Percentiles rank a stretch among this genome's conserved stretches.
Evolutionary conservation across 352 stramenopile genomes (phyloP).

Genomic region (Phytophthora sp.): DNA sequence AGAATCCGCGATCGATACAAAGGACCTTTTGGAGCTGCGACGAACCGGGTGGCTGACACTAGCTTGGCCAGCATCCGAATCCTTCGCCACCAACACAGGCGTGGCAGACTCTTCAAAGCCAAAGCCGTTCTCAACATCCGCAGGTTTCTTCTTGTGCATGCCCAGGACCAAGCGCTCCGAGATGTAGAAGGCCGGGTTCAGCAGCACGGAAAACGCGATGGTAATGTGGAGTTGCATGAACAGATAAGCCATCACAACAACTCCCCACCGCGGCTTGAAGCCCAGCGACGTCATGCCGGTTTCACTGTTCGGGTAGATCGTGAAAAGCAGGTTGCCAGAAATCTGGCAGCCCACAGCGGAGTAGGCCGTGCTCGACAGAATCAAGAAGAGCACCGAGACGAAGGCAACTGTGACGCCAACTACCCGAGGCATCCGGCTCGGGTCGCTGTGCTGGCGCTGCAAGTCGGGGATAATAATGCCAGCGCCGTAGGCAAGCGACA

Average conservation of each 20-base stretch:
- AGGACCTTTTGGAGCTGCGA: slow-evolving; percentile 48
- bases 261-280: slow-evolving; percentile 42
- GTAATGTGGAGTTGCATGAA: slow-evolving; percentile 63
- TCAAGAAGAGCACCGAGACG: slow-evolving; percentile 58
- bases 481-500: slow-evolving; percentile 68
- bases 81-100: slow-evolving; percentile 17
- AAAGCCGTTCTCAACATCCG: slow-evolving; percentile 28
- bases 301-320: slow-evolving; percentile 47
- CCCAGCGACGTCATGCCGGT: slow-evolving; percentile 41
- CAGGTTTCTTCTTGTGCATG: slow-evolving; percentile 46
- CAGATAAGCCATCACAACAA: slow-evolving; percentile 47
- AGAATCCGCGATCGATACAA: slow-evolving; percentile 49
- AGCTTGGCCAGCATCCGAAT: slow-evolving; percentile 5
- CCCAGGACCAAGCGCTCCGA: slow-evolving; percentile 43
- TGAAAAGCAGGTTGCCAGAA: slow-evolving; percentile 68
- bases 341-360: slow-evolving; percentile 70
- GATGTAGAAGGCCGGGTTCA: slow-evolving; percentile 54
- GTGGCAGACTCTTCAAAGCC: slow-evolving; percentile 19
- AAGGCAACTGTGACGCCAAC: slow-evolving; percentile 57
- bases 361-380: slow-evolving; percentile 52
- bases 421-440: slow-evolving; percentile 61
- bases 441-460: slow-evolving; percentile 62
- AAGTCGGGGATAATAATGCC: slow-evolving; percentile 66
- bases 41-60: slow-evolving; percentile 9
- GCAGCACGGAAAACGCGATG: slow-evolving; percentile 50